phyloP scores from a whole-genome alignment of 2,329 filamentous ascomycete genomes.

The Colletotrichum brevisporum region DNA sequence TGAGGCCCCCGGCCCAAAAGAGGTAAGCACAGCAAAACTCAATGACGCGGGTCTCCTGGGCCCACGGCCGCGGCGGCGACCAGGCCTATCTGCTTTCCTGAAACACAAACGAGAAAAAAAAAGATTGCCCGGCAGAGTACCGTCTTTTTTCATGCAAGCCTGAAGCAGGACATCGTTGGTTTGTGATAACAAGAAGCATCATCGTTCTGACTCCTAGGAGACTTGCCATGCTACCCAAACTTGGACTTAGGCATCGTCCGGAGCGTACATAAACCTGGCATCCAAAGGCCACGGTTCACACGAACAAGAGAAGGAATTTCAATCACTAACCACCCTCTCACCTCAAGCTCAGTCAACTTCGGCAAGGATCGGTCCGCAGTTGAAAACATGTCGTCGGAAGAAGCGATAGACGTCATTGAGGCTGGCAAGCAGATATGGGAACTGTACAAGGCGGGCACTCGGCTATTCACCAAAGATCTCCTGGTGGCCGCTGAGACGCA shows the following conservation, averaged over 20 bases:
- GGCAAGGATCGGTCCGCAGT: not conserved
- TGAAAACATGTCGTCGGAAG: not conserved
- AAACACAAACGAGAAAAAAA: not conserved
- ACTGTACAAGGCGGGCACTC: slow-evolving; percentile 3
- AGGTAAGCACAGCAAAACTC: not conserved
- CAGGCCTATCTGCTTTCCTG: not conserved
- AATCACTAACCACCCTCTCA: too few species aligned
- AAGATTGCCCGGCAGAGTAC: too few species aligned
- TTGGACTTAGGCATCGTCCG: too few species aligned
- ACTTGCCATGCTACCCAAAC: too few species aligned
- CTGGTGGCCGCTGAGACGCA: slow-evolving; percentile 1
- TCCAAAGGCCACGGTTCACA: too few species aligned
- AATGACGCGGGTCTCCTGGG: not conserved
- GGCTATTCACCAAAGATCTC: not conserved
- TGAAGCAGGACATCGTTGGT: too few species aligned
- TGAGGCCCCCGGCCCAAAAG: not conserved
- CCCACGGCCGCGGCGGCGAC: not conserved
- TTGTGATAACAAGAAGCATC: too few species aligned
- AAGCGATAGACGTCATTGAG: not conserved
- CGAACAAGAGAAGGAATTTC: too few species aligned
- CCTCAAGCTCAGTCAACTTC: too few species aligned
- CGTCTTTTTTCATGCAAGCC: too few species aligned
- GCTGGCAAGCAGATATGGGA: slow-evolving; percentile 1
- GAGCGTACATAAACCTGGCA: too few species aligned
- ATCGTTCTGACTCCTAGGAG: too few species aligned